phyloP scores from a whole-genome alignment of 768 basidiomycete genomes.

The Mycena haematopus region DNA sequence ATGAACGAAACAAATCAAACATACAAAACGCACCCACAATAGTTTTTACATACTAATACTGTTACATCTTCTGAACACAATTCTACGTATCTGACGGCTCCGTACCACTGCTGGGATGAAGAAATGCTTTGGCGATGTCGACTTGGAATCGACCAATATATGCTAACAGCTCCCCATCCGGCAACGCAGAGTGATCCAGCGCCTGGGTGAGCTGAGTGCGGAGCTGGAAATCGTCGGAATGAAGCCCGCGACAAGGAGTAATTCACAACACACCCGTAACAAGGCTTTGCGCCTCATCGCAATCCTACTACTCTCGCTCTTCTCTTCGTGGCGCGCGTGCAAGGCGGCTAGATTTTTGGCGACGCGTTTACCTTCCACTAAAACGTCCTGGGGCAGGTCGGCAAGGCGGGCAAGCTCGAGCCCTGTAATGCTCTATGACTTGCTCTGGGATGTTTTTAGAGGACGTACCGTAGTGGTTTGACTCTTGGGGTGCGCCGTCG shows the following conservation, averaged over 20 bases:
- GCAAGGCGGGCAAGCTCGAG: slow-evolving; percentile 89
- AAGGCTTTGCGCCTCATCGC: slow-evolving; percentile 71
- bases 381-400: slow-evolving; percentile 78
- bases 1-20: too few relatives aligned
- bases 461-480: slow-evolving; percentile 73
- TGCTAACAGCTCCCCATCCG: slow-evolving; percentile 67
- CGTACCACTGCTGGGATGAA: slow-evolving; percentile 2
- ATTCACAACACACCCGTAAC: slow-evolving; percentile 54
- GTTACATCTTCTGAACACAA: neutral
- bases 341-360: slow-evolving; percentile 64
- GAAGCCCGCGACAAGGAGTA: neutral
- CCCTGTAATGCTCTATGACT: slow-evolving; percentile 51
- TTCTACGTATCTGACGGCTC: neutral
- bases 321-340: slow-evolving; percentile 61
- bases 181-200: slow-evolving; percentile 73
- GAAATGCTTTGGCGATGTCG: slow-evolving; percentile 67
- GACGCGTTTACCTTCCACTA: slow-evolving; percentile 66
- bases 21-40: too few relatives aligned
- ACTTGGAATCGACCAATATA: slow-evolving; percentile 76
- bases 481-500: slow-evolving; percentile 69
- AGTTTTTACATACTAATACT: neutral
- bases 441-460: neutral
- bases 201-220: slow-evolving; percentile 79
- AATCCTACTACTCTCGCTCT: slow-evolving; percentile 66
- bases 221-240: slow-evolving; percentile 48